Evolutionary conservation across 495 filamentous ascomycete species (phyloP).

Genomic region (Entonaema liquescens): DNA sequence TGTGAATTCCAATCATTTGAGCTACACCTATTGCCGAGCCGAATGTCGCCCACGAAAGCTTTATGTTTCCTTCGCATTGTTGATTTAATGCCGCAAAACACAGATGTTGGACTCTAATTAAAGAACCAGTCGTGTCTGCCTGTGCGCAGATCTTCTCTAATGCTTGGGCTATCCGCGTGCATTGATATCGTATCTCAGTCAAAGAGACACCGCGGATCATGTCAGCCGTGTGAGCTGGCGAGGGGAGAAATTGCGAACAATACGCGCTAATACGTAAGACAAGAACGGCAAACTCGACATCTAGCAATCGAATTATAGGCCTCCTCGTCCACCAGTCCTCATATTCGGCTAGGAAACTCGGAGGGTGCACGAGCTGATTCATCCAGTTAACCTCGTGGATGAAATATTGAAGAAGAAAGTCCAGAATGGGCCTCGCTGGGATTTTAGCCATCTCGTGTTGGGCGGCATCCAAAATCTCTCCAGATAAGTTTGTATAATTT

Average conservation of each 20-base stretch:
- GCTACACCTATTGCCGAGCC: conserved; percentile 27
- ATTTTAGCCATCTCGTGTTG: conserved; percentile 29
- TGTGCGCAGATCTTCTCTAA: conserved; percentile 12
- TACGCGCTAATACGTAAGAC: conserved; percentile 42
- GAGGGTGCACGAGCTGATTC: conserved; percentile 22
- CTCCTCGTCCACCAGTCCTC: conserved; percentile 25
- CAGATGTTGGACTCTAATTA: conserved; percentile 34
- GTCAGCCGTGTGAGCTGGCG: conserved; percentile 31
- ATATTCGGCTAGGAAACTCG: conserved; percentile 19
- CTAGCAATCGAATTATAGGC: conserved; percentile 1
- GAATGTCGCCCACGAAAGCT: conserved; percentile 11
- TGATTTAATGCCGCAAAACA: conserved; percentile 15
- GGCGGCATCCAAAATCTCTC: conserved; percentile 5
- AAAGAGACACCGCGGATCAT: conserved; percentile 38
- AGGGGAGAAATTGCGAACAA: conserved; percentile 44
- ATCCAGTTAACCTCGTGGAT: conserved; percentile 44
- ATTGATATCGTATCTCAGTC: conserved; percentile 18
- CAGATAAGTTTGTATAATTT: background rate
- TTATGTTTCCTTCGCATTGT: conserved; percentile 18
- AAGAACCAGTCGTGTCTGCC: conserved; percentile 13
- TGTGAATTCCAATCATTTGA: conserved; percentile 35
- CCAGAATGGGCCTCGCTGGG: conserved; percentile 38
- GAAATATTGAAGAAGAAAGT: conserved; percentile 46
- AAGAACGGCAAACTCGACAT: conserved; percentile 44
- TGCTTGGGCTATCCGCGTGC: background rate